These are phyloP conservation scores for Datisca glomerata DNA, from an alignment of 306 rosid species.

Conservation along the genomic window DNA sequence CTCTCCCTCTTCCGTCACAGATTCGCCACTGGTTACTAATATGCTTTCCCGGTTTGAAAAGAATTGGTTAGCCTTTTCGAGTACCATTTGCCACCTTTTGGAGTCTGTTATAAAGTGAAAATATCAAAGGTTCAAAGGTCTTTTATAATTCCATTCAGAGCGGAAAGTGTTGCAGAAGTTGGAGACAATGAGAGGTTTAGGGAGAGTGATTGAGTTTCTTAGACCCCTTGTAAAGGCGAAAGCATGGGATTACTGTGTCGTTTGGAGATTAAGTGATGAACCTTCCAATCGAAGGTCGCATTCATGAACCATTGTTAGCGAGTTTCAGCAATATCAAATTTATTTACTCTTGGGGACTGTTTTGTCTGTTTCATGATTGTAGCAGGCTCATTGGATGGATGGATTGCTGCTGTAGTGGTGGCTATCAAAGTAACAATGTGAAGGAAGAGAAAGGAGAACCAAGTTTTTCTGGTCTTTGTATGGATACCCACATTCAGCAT, in stretches of 20 bases:
- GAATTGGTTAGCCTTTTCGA: too few relatives aligned
- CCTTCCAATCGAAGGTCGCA: constrained; percentile 26
- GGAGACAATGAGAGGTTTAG: constrained; percentile 16
- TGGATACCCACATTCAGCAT: constrained; percentile 40
- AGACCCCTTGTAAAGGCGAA: constrained; percentile 40
- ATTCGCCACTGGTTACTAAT: too few relatives aligned
- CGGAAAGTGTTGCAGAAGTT: neutral
- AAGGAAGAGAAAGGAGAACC: constrained; percentile 25
- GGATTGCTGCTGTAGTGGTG: constrained; percentile 69
- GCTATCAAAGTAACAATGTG: neutral
- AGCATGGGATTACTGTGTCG: constrained; percentile 52
- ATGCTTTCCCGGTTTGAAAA: too few relatives aligned
- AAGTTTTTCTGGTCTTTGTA: constrained; percentile 21
- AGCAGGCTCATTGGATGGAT: constrained; percentile 53
- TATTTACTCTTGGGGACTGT: neutral
- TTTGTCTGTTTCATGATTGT: neutral
- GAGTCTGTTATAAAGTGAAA: too few relatives aligned
- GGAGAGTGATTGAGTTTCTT: constrained; percentile 29
- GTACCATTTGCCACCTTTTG: too few relatives aligned
- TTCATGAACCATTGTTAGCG: neutral
- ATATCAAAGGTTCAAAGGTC: too few relatives aligned
- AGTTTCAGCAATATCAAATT: neutral
- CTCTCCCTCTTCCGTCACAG: too few relatives aligned
- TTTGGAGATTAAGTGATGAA: constrained; percentile 65
- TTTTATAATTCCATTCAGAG: too few relatives aligned